phyloP scores from a whole-genome alignment of 768 basidiomycete species.

The Naematelia aurantialba region DNA sequence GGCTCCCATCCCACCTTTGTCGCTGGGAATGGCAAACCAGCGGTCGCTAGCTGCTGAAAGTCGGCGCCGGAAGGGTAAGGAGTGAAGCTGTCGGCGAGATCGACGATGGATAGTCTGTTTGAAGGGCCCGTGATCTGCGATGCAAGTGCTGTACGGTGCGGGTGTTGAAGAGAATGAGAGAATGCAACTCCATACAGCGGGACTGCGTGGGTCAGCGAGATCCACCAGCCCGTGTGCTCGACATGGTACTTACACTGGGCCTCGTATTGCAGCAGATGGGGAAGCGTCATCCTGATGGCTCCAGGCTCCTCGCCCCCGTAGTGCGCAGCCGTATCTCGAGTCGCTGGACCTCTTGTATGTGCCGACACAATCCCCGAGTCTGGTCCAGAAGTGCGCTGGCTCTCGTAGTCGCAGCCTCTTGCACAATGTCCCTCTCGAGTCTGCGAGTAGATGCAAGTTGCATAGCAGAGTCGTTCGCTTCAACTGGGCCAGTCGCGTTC shows the following conservation, averaged over 20 bases:
- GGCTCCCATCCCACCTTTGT: slow-evolving; percentile 95
- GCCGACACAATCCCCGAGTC: no score
- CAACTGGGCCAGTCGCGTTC: no score
- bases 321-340: not conserved
- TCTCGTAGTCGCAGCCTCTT: no score
- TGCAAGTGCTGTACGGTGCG: slow-evolving; percentile 77
- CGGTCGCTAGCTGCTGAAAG: slow-evolving; percentile 79
- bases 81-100: slow-evolving; percentile 62
- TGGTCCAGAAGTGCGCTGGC: no score
- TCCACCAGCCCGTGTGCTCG: not conserved
- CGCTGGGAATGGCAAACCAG: slow-evolving; percentile 84
- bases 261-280: slow-evolving; percentile 67
- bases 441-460: no score
- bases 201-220: slow-evolving; percentile 26
- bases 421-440: no score
- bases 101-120: slow-evolving; percentile 39
- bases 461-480: no score
- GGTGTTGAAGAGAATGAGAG: slow-evolving; percentile 61
- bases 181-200: slow-evolving; percentile 48
- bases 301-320: not conserved
- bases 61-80: slow-evolving; percentile 68
- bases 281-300: slow-evolving; percentile 11
- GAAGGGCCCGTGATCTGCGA: slow-evolving; percentile 74
- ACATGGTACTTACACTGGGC: slow-evolving; percentile 65
- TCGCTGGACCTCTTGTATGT: no score